Conservation (phyloP, 2,329 filamentous ascomycete species). For the Talaromyces pinophilus region DNA sequence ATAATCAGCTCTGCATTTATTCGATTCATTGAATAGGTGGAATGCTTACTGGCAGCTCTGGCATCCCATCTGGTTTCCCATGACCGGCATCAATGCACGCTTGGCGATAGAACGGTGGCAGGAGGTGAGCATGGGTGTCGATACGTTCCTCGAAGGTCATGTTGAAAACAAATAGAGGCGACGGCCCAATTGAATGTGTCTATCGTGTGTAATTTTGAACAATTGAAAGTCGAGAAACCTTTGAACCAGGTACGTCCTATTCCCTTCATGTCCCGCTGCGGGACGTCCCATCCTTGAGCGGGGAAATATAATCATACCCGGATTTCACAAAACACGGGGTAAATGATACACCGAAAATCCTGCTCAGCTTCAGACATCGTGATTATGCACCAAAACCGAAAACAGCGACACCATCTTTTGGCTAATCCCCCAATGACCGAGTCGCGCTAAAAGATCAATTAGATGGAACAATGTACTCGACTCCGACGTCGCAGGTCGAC, state of each 20-base stretch:
- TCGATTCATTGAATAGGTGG: neutral
- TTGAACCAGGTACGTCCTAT: neutral
- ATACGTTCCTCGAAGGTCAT: slow-evolving; percentile 18
- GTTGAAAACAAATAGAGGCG: neutral
- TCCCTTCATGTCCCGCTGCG: neutral
- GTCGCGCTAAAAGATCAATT: slow-evolving; percentile 8
- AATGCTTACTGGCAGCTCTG: slow-evolving; percentile 15
- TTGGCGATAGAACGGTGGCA: slow-evolving; percentile 18
- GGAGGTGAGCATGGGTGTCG: slow-evolving; percentile 16
- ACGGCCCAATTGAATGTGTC: neutral
- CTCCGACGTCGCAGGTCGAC: slow-evolving; percentile 11
- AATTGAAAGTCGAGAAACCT: neutral
- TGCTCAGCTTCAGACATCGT: neutral
- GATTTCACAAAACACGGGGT: neutral
- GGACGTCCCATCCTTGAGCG: neutral
- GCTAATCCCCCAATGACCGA: slow-evolving; percentile 19
- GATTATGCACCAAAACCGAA: slow-evolving; percentile 11
- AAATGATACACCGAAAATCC: neutral
- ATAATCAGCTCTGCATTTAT: neutral
- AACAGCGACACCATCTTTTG: slow-evolving; percentile 16
- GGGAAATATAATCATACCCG: neutral
- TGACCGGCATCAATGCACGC: slow-evolving; percentile 4
- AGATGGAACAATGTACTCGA: slow-evolving; percentile 16
- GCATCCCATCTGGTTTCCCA: slow-evolving; percentile 22
- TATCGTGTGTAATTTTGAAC: neutral